These are phyloP conservation scores for Penicillium maclennaniae DNA, from an alignment of 495 filamentous ascomycete species.

Conservation along the genomic window DNA sequence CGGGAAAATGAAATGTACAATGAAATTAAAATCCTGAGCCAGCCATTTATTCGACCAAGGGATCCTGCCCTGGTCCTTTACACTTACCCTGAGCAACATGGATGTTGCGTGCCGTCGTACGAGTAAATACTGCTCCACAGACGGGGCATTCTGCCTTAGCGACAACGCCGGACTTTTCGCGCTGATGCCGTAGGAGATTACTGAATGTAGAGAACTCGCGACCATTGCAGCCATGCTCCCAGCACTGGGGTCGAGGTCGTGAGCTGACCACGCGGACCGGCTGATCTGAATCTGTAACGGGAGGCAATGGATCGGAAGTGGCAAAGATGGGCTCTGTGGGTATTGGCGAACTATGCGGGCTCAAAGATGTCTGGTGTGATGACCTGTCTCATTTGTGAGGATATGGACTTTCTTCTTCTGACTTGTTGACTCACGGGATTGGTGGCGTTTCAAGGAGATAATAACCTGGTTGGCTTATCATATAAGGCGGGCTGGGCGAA, in stretches of 20 bases:
- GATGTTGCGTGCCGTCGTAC: slow-evolving; percentile 86
- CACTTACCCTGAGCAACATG: slow-evolving; percentile 89
- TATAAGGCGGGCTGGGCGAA: slow-evolving; percentile 16
- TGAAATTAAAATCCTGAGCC: not conserved
- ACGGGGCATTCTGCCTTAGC: slow-evolving; percentile 80
- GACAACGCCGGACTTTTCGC: slow-evolving; percentile 89
- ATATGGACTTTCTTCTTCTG: not conserved
- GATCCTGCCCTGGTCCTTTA: slow-evolving; percentile 48
- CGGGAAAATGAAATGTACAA: not conserved
- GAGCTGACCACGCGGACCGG: slow-evolving; percentile 67
- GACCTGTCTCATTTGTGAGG: slow-evolving; percentile 7
- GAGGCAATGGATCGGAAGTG: slow-evolving; percentile 25
- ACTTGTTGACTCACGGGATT: slow-evolving; percentile 16
- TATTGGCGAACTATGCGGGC: slow-evolving; percentile 29
- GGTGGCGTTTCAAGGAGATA: slow-evolving; percentile 19
- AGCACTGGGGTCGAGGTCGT: slow-evolving; percentile 86
- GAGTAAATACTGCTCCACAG: slow-evolving; percentile 87
- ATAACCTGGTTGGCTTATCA: slow-evolving; percentile 24
- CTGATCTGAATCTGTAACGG: slow-evolving; percentile 37
- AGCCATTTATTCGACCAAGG: slow-evolving; percentile 22
- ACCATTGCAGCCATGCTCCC: slow-evolving; percentile 93
- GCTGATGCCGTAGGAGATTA: slow-evolving; percentile 86
- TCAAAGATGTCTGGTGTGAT: slow-evolving; percentile 22
- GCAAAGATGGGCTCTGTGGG: slow-evolving; percentile 31
- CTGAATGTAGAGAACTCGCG: slow-evolving; percentile 93